Conservation (phyloP, 164 flowering plant genomes). For the Aristolochia fimbriata region DNA sequence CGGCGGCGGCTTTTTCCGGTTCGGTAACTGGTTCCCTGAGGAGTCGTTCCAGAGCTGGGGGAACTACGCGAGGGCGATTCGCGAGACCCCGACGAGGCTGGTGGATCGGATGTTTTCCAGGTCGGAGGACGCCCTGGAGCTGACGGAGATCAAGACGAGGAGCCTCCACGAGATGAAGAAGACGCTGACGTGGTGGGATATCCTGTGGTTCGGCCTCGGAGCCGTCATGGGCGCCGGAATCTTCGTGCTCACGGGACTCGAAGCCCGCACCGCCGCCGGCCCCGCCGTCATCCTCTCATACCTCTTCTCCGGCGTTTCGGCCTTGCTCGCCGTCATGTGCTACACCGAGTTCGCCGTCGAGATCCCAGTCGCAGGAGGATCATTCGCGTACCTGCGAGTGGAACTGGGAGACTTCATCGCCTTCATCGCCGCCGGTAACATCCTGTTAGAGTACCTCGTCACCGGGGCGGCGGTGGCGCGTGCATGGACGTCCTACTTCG, state of each 20-base stretch:
- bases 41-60: conserved; percentile 43
- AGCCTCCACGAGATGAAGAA: conserved; percentile 48
- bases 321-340: conserved; percentile 51
- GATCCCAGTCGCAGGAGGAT: conserved; percentile 62
- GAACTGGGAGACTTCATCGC: conserved; percentile 78
- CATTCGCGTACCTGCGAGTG: conserved; percentile 65
- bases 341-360: conserved; percentile 65
- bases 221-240: conserved; percentile 54
- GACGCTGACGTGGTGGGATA: conserved; percentile 47
- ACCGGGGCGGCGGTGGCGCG: conserved; percentile 58
- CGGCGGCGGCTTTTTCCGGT: conserved; percentile 24
- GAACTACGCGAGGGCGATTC: conserved; percentile 27
- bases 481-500: conserved; percentile 67
- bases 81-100: conserved; percentile 20
- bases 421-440: conserved; percentile 69
- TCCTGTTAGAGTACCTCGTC: conserved; percentile 47
- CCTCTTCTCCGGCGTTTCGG: conserved; percentile 40
- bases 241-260: conserved; percentile 48
- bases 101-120: conserved; percentile 29
- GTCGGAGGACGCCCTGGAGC: conserved; percentile 29
- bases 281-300: conserved; percentile 52
- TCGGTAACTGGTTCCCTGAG: conserved; percentile 35
- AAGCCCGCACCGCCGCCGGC: conserved; percentile 25
- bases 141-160: conserved; percentile 27
- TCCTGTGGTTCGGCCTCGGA: conserved; percentile 56